A percentile compares a stretch with the other conserved stretches of the same genome.
Conservation (phyloP, 768 basidiomycete species). For the Calocybe cyanea region DNA sequence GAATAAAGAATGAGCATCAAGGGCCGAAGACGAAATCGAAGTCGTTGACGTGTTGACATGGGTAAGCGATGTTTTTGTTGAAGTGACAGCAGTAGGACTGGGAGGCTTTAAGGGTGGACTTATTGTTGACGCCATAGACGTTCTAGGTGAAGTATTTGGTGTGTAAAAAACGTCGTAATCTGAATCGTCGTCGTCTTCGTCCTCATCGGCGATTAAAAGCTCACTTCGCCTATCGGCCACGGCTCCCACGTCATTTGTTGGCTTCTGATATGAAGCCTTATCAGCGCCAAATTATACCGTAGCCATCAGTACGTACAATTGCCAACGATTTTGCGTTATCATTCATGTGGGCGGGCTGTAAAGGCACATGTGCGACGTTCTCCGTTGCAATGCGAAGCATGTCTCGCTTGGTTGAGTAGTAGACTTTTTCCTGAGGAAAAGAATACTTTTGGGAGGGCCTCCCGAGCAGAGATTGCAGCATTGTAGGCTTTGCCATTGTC, state of each 20-base stretch:
- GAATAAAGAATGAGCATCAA: conserved; percentile 39
- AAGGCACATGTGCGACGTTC: conserved; percentile 14
- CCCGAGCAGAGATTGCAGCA: conserved; percentile 59
- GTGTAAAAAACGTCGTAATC: conserved; percentile 61
- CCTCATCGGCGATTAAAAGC: conserved; percentile 9
- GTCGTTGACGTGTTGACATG: conserved; percentile 27
- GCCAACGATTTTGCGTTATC: conserved; percentile 4
- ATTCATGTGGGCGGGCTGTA: conserved; percentile 8
- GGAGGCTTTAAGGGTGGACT: conserved; percentile 23
- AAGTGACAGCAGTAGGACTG: conserved; percentile 20
- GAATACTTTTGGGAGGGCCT: conserved; percentile 63
- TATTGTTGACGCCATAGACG: conserved; percentile 38
- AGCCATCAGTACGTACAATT: conserved; percentile 10
- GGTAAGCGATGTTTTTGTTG: conserved; percentile 19
- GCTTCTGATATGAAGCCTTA: conserved; percentile 8
- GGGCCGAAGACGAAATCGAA: conserved; percentile 36
- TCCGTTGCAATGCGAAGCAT: conserved; percentile 49
- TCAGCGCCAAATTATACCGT: conserved; percentile 1
- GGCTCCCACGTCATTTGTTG: conserved; percentile 15
- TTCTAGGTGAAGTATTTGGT: conserved; percentile 50
- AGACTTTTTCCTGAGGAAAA: conserved; percentile 40
- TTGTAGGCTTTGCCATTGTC: conserved; percentile 50
- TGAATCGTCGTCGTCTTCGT: conserved; percentile 27
- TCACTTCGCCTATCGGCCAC: conserved; percentile 2
- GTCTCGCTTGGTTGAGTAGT: conserved; percentile 48